Percentiles rank a stretch among this genome's conserved stretches.
phyloP scores from a whole-genome alignment of 2,329 filamentous ascomycete genomes.

The Thelonectria olida region DNA sequence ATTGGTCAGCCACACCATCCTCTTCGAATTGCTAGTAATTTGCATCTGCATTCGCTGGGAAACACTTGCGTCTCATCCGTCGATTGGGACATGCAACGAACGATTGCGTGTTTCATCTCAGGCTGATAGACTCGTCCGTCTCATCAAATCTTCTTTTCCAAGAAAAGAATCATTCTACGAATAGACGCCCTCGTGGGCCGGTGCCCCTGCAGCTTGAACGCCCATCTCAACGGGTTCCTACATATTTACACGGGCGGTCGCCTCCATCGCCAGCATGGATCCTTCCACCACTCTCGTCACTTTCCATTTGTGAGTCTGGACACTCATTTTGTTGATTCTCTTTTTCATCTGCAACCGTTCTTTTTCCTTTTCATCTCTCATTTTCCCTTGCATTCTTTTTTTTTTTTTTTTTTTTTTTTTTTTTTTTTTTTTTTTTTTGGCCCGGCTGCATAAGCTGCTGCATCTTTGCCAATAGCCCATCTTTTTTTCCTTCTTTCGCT shows the following conservation, averaged over 20 bases:
- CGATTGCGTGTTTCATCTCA: conserved; percentile 38
- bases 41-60: conserved; percentile 28
- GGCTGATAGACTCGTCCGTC: conserved; percentile 32
- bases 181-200: conserved; percentile 38
- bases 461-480: conserved; percentile 13
- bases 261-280: conserved; percentile 55
- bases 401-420: neutral
- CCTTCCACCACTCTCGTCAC: conserved; percentile 73
- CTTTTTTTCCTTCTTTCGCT: conserved; percentile 29
- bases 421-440: too few species aligned
- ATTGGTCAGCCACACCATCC: conserved; percentile 29
- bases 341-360: conserved; percentile 19
- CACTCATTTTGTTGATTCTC: conserved; percentile 32
- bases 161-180: conserved; percentile 20
- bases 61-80: conserved; percentile 34
- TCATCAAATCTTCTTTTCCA: conserved; percentile 19
- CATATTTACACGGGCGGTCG: conserved; percentile 38
- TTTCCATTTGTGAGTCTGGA: conserved; percentile 70
- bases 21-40: conserved; percentile 28
- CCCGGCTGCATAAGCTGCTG: conserved; percentile 2
- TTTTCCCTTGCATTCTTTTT: conserved; percentile 31
- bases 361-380: conserved; percentile 25
- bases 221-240: conserved; percentile 27
- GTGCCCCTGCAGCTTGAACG: conserved; percentile 26
- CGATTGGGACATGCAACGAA: conserved; percentile 38